phyloP scores from a whole-genome alignment of 1,139 yeast species.

The Magnusiomyces ingens region DNA sequence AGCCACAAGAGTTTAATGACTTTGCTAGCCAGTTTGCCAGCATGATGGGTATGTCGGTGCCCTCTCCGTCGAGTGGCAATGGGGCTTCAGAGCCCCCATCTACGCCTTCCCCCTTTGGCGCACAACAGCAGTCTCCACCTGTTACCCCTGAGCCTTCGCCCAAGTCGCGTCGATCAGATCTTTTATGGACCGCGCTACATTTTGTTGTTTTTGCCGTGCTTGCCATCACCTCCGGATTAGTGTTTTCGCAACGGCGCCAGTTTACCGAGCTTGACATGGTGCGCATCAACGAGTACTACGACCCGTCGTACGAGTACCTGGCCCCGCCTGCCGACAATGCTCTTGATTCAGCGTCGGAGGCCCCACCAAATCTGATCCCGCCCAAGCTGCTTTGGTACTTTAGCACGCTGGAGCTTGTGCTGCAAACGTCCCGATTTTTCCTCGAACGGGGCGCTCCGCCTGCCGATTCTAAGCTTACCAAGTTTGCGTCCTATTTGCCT shows the following conservation, averaged over 20 bases:
- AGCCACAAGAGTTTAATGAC: constrained; percentile 13
- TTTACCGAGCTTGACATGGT: background rate
- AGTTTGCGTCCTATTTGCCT: constrained; percentile 29
- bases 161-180: constrained; percentile 1
- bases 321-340: background rate
- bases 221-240: constrained; percentile 9
- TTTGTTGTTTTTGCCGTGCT: constrained; percentile 7
- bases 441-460: constrained; percentile 29
- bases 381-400: constrained; percentile 26
- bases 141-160: constrained; percentile 5
- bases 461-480: constrained; percentile 23
- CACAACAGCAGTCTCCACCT: constrained; percentile 1
- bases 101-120: background rate
- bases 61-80: background rate
- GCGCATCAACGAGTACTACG: background rate
- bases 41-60: constrained; percentile 9
- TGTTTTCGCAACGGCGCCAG: background rate
- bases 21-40: constrained; percentile 11
- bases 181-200: constrained; percentile 12
- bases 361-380: too few species aligned
- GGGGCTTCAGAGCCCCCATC: background rate
- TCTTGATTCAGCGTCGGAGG: background rate
- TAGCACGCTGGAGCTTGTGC: constrained; percentile 27
- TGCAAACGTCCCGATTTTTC: constrained; percentile 30
- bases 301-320: background rate